phyloP scores from a whole-genome alignment of 345 rosid species.

The Pistacia integerrima region DNA sequence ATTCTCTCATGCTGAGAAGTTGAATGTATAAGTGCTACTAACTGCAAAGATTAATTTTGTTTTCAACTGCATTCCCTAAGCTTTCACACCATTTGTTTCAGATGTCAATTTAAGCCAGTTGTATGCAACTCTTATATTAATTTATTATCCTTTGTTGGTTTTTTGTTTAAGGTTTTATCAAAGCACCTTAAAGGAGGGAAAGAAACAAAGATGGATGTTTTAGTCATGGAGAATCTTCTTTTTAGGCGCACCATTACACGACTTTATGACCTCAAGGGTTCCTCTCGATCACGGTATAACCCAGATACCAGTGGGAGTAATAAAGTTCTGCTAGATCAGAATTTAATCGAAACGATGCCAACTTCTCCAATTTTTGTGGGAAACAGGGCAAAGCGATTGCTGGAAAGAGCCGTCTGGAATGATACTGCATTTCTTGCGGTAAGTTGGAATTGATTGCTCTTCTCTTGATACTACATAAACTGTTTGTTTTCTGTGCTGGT shows the following conservation, averaged over 20 bases:
- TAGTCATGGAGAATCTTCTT: slow-evolving; percentile 98
- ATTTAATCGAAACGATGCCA: slow-evolving; percentile 94
- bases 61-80: neutral
- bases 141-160: slow-evolving; percentile 22
- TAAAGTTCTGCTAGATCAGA: slow-evolving; percentile 92
- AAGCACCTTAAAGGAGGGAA: slow-evolving; percentile 90
- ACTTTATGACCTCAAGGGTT: slow-evolving; percentile 95
- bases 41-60: neutral
- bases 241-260: slow-evolving; percentile 71
- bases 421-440: slow-evolving; percentile 96
- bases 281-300: slow-evolving; percentile 91
- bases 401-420: slow-evolving; percentile 97
- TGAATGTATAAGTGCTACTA: neutral
- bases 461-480: neutral
- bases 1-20: neutral
- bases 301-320: slow-evolving; percentile 87
- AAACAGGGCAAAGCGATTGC: slow-evolving; percentile 80
- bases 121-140: neutral
- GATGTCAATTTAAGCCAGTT: slow-evolving; percentile 1
- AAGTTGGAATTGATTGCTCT: slow-evolving; percentile 36
- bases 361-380: slow-evolving; percentile 97
- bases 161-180: slow-evolving; percentile 63
- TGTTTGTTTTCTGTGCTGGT: neutral
- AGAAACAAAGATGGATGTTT: slow-evolving; percentile 88
- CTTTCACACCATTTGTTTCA: neutral